Evolutionary conservation across 2,329 filamentous ascomycete species (phyloP), one percentile per base, ranked within the genome.

Genomic region (Elsinoe perseae): DNA sequence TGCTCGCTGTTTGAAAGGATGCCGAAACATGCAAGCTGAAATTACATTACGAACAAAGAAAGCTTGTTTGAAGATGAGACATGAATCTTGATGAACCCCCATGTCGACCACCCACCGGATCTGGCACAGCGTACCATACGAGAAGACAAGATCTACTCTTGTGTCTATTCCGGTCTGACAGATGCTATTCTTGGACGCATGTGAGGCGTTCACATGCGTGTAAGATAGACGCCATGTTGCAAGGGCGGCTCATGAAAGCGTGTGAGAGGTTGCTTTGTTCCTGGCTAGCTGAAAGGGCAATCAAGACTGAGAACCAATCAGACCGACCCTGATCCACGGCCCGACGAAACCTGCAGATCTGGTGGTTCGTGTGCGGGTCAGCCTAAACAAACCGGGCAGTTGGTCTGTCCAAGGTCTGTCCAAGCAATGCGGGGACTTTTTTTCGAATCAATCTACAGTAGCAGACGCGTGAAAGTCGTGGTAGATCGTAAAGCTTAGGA

Each of bases 221-320:
- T 16, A n/a, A 16, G 28, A 34, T 52, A 52, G 48, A 52, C 48
- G 48, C 48, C 48, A 36, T 52, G 48, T 52, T 52, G 48, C 21
- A 52, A 18, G 8, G 18, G 48, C 48, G 48, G 27, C 28, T 23
- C 18, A 20, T 34, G 16, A 20, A 27, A 52, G 48, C 28, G 48
- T 52, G 28, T 52, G 48, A 52, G 6, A 36, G 48, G 48, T 36
- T 16, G n/a, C 27, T 27, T 28, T 52, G 48, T 52, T 18, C 48
- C 48, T 52, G 48, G 28, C 48, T 52, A 34, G 14, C 21, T 10
- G 23, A 21, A 16, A 34, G 27, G 48, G 48, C 16, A 52, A 36
- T 52, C 14, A 36, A 52, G 32, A 36, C 16, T 52, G 48, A 52
- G 30, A 23, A 16, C 48, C 48, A 52, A 52, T 52, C 48, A 52